Percentiles rank a stretch among this genome's conserved stretches.
phyloP scores from a whole-genome alignment of 2,329 filamentous ascomycete genomes.

The Fusarium sp. region DNA sequence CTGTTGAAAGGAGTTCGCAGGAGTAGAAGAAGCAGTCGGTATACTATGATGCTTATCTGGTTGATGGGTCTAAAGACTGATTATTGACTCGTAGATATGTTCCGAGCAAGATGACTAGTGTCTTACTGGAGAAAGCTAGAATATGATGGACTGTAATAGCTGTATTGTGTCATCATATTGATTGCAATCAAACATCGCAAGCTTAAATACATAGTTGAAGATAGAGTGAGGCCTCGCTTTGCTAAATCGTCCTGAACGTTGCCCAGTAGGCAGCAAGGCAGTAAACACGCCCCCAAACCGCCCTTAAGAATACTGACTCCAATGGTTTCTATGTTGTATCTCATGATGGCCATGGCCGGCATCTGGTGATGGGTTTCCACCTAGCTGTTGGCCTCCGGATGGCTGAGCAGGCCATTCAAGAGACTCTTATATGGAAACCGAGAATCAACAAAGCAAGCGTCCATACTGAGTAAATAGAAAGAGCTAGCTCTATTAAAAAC shows the following conservation, averaged over 20 bases:
- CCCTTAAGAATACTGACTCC: background rate
- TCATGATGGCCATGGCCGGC: background rate
- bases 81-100: background rate
- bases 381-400: background rate
- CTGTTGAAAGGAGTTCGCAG: background rate
- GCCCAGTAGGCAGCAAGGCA: constrained; percentile 10
- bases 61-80: background rate
- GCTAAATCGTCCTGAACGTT: background rate
- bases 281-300: background rate
- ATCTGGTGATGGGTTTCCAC: background rate
- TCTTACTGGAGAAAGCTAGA: background rate
- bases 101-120: background rate
- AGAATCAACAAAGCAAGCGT: background rate
- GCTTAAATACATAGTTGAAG: background rate
- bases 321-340: background rate
- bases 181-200: background rate
- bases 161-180: background rate
- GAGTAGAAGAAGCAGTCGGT: background rate
- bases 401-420: constrained; percentile 1
- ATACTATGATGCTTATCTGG: background rate
- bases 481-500: background rate
- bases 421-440: background rate
- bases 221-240: background rate
- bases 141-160: background rate
- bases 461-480: background rate